Evolutionary conservation across 1,284 basidiomycete genomes (phyloP).

Genomic region (Xerocomus amazonicus): DNA sequence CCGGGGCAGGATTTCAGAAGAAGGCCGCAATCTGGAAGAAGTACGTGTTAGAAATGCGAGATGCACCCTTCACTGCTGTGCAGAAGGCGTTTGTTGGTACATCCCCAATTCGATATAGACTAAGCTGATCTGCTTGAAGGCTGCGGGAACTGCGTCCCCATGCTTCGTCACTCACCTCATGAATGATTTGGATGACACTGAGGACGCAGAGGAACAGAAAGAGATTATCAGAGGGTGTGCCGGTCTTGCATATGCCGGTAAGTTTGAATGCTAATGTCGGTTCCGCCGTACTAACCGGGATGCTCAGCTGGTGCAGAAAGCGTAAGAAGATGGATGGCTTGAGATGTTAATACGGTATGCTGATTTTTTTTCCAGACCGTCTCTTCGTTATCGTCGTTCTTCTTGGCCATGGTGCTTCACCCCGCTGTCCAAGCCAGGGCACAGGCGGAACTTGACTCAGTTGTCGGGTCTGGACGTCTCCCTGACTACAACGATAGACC

Average conservation of each 20-base stretch:
- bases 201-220: constrained; percentile 17
- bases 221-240: constrained; percentile 32
- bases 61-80: constrained; percentile 28
- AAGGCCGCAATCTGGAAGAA: constrained; percentile 31
- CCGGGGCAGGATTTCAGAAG: constrained; percentile 33
- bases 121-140: constrained; percentile 18
- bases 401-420: constrained; percentile 47
- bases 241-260: constrained; percentile 33
- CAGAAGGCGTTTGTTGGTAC: constrained; percentile 25
- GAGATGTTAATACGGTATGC: background rate
- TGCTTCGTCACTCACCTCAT: constrained; percentile 32
- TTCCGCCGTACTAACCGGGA: constrained; percentile 8
- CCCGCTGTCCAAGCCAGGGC: constrained; percentile 46
- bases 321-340: constrained; percentile 14
- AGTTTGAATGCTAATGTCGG: constrained; percentile 3
- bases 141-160: constrained; percentile 28
- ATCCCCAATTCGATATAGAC: background rate
- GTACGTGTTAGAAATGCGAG: constrained; percentile 31
- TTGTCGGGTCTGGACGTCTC: constrained; percentile 40
- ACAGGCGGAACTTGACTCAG: constrained; percentile 43
- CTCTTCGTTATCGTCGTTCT: constrained; percentile 43
- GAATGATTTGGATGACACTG: constrained; percentile 13
- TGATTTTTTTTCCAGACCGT: constrained; percentile 36
- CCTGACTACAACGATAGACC: constrained; percentile 45
- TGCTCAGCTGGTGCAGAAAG: constrained; percentile 30